These are phyloP conservation scores for Hypericum androsaemum DNA, from an alignment of 345 rosid genomes.

Conservation along the genomic window DNA sequence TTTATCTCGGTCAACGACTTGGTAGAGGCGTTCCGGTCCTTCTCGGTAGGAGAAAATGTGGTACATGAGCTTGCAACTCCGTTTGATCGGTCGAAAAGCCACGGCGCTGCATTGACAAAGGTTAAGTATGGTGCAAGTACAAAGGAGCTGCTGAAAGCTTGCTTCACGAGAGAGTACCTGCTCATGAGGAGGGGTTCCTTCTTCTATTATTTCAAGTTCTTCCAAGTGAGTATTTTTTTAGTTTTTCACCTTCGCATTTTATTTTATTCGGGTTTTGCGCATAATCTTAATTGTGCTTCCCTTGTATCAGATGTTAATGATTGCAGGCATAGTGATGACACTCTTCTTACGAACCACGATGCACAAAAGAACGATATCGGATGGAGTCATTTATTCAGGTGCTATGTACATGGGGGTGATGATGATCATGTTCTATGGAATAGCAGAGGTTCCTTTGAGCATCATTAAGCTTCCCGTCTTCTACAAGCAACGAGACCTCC, in stretches of 20 bases:
- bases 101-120: neutral
- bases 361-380: neutral
- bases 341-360: constrained; percentile 3
- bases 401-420: neutral
- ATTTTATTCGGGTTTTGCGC: neutral
- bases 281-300: neutral
- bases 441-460: neutral
- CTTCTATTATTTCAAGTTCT: neutral
- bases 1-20: constrained; percentile 1
- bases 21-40: neutral
- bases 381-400: neutral
- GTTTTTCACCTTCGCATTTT: neutral
- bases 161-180: neutral
- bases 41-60: neutral
- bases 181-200: constrained; percentile 1
- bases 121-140: neutral
- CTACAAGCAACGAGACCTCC: constrained; percentile 1
- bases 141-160: constrained; percentile 1
- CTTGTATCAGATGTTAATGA: neutral
- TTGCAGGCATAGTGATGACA: neutral
- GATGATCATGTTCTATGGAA: constrained; percentile 1
- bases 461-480: constrained; percentile 1
- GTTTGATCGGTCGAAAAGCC: neutral
- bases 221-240: constrained; percentile 3
- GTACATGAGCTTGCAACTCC: neutral